Conservation (phyloP, 169 alveolate species). For the Plasmodium inui region DNA sequence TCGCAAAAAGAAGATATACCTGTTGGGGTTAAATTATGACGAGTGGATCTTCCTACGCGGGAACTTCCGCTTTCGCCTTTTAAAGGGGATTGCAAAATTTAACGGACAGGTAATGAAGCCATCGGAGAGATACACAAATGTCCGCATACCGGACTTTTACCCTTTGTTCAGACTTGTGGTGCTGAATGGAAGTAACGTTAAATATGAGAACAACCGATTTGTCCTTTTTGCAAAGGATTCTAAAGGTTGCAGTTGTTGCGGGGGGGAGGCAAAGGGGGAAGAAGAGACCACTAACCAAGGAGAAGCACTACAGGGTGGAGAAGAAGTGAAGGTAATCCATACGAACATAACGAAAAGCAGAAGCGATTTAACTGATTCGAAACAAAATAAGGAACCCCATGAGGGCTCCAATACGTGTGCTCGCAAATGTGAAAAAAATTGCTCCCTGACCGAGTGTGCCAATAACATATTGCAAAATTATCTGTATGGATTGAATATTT, state of each 20-base stretch:
- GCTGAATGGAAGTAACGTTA: constrained; percentile 24
- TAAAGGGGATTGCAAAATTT: constrained; percentile 50
- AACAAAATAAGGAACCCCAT: not conserved
- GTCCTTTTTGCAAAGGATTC: not conserved
- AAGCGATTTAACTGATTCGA: not conserved
- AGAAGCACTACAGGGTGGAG: not conserved
- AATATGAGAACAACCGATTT: constrained; percentile 25
- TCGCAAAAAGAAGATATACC: constrained; percentile 26
- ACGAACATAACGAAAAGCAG: not conserved
- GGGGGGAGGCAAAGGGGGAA: not conserved
- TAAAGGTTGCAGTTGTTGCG: not conserved
- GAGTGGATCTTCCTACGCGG: constrained; percentile 65
- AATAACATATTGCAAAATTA: constrained; percentile 28
- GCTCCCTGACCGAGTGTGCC: constrained; percentile 4
- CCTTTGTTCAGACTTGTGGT: constrained; percentile 42
- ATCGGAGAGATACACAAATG: constrained; percentile 39
- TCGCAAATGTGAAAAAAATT: not conserved
- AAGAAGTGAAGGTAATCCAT: not conserved
- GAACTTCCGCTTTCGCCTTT: constrained; percentile 57
- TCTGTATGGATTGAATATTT: constrained; percentile 55
- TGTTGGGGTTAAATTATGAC: constrained; percentile 70
- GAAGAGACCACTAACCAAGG: not conserved
- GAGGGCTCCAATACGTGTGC: not conserved
- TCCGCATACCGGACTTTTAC: constrained; percentile 39
- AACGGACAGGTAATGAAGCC: constrained; percentile 48